Evolutionary conservation across 2,329 filamentous ascomycete genomes (phyloP).

Genomic region (Tympanopsis confertula): DNA sequence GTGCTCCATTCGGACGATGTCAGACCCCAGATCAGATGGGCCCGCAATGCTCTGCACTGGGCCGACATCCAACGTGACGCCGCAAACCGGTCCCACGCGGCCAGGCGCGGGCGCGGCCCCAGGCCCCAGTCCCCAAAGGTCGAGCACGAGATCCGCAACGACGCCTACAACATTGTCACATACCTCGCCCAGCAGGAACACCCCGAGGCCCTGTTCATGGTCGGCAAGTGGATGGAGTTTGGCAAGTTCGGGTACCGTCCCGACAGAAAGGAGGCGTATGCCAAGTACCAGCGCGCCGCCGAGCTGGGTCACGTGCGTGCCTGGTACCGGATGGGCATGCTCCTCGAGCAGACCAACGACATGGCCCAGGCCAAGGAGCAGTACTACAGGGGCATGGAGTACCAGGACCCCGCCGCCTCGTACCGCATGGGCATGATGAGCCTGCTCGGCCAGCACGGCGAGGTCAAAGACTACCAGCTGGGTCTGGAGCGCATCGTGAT

Average conservation of each 20-base stretch:
- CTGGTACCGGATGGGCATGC: conserved; percentile 96
- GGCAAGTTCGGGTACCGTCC: conserved; percentile 83
- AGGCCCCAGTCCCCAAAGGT: conserved; percentile 72
- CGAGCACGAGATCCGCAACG: conserved; percentile 76
- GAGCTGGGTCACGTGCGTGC: conserved; percentile 77
- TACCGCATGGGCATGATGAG: conserved; percentile 95
- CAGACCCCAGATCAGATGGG: conserved; percentile 93
- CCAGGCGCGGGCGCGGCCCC: conserved; percentile 22
- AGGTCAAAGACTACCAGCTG: conserved; percentile 65
- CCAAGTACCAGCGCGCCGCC: conserved; percentile 74
- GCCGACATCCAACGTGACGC: conserved; percentile 75
- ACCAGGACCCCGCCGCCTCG: conserved; percentile 76
- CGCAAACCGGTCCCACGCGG: conserved; percentile 47
- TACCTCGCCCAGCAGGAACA: conserved; percentile 87
- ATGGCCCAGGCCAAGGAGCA: conserved; percentile 81
- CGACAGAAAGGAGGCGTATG: conserved; percentile 90
- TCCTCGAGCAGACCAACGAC: conserved; percentile 91
- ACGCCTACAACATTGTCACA: conserved; percentile 82
- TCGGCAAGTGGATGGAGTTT: conserved; percentile 94
- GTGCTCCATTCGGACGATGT: conserved; percentile 91
- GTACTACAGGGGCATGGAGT: conserved; percentile 70
- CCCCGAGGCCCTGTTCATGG: conserved; percentile 87
- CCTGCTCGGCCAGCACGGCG: conserved; percentile 82
- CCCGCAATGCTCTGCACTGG: conserved; percentile 79
- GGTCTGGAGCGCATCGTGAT: conserved; percentile 74